Percentiles rank a stretch among this genome's conserved stretches.
These are phyloP conservation scores for Rhizopogon vulgaris DNA, from an alignment of 768 basidiomycete species.

Conservation along the genomic window DNA sequence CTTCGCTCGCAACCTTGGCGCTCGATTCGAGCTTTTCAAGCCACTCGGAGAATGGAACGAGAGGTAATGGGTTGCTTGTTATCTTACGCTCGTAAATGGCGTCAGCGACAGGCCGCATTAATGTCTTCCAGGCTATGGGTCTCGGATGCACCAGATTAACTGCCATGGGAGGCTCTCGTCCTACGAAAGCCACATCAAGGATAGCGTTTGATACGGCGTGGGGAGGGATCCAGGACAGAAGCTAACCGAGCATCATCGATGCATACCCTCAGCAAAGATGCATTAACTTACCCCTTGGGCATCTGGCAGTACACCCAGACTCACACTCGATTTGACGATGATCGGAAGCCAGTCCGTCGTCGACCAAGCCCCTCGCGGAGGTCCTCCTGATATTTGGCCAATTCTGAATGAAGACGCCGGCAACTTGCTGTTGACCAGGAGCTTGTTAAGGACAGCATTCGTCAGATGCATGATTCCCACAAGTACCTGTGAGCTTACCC, in stretches of 20 bases:
- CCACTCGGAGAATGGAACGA: slow-evolving; percentile 27
- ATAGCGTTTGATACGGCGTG: slow-evolving; percentile 12
- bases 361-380: slow-evolving; percentile 24
- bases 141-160: slow-evolving; percentile 22
- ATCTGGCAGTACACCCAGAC: slow-evolving; percentile 19
- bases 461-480: slow-evolving; percentile 1
- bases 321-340: slow-evolving; percentile 24
- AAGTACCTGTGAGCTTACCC: background rate
- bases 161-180: slow-evolving; percentile 1
- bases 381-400: slow-evolving; percentile 26
- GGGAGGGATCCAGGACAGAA: slow-evolving; percentile 16
- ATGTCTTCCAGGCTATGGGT: slow-evolving; percentile 18
- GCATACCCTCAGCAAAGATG: background rate
- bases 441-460: slow-evolving; percentile 4
- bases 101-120: slow-evolving; percentile 4
- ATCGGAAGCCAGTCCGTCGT: slow-evolving; percentile 27
- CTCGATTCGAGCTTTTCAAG: slow-evolving; percentile 12
- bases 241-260: slow-evolving; percentile 1
- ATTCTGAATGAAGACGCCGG: slow-evolving; percentile 22
- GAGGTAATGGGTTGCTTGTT: slow-evolving; percentile 11
- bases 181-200: slow-evolving; percentile 14
- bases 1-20: slow-evolving; percentile 5
- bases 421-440: slow-evolving; percentile 23
- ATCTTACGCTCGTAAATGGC: background rate
- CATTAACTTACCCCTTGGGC: slow-evolving; percentile 15